These are phyloP conservation scores for Phanerochaete carnosa DNA, from an alignment of 768 basidiomycete genomes.

Conservation along the genomic window DNA sequence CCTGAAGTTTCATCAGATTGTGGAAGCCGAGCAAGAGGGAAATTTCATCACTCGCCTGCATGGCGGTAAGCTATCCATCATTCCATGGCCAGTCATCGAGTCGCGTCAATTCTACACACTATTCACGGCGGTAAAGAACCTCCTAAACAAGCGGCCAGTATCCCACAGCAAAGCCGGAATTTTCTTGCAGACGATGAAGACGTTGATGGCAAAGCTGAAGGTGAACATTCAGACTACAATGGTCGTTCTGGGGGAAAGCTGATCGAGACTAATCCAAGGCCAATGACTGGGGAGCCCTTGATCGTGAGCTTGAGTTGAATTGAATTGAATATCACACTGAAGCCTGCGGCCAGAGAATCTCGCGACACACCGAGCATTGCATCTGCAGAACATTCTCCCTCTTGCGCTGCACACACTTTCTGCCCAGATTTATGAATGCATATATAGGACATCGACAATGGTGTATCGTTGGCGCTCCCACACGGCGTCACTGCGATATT, in stretches of 20 bases:
- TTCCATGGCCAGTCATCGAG: slow-evolving; percentile 69
- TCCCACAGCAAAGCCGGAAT: slow-evolving; percentile 51
- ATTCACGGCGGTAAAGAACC: slow-evolving; percentile 45
- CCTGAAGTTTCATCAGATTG: slow-evolving; percentile 58
- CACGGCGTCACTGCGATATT: slow-evolving; percentile 37
- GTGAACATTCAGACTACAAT: slow-evolving; percentile 32
- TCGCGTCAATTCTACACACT: slow-evolving; percentile 56
- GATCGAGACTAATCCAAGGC: no score
- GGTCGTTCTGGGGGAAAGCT: no score
- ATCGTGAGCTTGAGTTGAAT: slow-evolving; percentile 56
- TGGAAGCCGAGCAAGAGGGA: slow-evolving; percentile 54
- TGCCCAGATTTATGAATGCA: background rate
- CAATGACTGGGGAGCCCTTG: slow-evolving; percentile 64
- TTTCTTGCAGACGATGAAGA: slow-evolving; percentile 57
- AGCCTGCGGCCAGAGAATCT: slow-evolving; percentile 21
- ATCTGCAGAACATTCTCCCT: slow-evolving; percentile 38
- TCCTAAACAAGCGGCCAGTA: slow-evolving; percentile 43
- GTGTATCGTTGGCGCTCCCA: slow-evolving; percentile 27
- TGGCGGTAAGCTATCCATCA: slow-evolving; percentile 49
- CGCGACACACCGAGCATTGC: slow-evolving; percentile 28
- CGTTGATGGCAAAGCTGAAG: slow-evolving; percentile 66
- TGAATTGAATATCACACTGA: background rate
- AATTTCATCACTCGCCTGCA: slow-evolving; percentile 65
- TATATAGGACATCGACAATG: slow-evolving; percentile 51
- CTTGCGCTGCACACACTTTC: slow-evolving; percentile 48